Conservation (phyloP, 768 basidiomycete species). For the Amanita exitialis region DNA sequence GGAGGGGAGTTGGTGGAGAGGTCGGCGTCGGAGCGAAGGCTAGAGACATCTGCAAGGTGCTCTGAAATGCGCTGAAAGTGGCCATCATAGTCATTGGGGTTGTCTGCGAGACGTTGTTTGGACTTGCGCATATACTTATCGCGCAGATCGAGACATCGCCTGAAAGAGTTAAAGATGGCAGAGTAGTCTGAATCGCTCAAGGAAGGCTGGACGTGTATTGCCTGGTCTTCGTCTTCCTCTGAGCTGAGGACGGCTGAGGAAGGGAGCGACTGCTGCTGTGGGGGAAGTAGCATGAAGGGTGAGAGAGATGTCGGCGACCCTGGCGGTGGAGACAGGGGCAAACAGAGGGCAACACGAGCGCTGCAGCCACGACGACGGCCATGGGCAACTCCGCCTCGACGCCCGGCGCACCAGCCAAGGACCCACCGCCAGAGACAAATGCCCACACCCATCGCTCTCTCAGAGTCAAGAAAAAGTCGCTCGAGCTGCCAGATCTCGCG, state of each 20-base stretch:
- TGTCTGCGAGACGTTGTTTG: slow-evolving; percentile 87
- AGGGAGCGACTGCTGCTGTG: slow-evolving; percentile 61
- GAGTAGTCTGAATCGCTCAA: slow-evolving; percentile 35
- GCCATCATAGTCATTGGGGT: slow-evolving; percentile 87
- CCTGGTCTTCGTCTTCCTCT: slow-evolving; percentile 7
- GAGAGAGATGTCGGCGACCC: slow-evolving; percentile 48
- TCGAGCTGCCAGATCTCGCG: slow-evolving; percentile 67
- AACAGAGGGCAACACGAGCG: slow-evolving; percentile 3
- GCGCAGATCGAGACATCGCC: slow-evolving; percentile 79
- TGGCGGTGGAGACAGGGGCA: slow-evolving; percentile 27
- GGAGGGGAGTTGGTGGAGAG: slow-evolving; percentile 17
- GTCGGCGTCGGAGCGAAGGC: slow-evolving; percentile 55
- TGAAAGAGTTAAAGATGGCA: slow-evolving; percentile 60
- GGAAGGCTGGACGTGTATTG: slow-evolving; percentile 19
- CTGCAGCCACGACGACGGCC: not conserved
- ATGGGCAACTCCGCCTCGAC: slow-evolving; percentile 16
- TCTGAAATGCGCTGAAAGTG: slow-evolving; percentile 60
- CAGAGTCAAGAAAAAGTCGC: slow-evolving; percentile 58
- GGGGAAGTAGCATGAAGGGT: not conserved
- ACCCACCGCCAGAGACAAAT: slow-evolving; percentile 11
- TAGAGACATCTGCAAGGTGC: slow-evolving; percentile 50
- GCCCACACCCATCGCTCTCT: slow-evolving; percentile 45
- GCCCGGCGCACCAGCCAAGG: slow-evolving; percentile 4
- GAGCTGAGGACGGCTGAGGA: slow-evolving; percentile 19
- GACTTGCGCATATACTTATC: slow-evolving; percentile 93